These are phyloP conservation scores for Chytridium lagenaria DNA, from an alignment of 371 early-diverging fungal genomes.

Conservation along the genomic window DNA sequence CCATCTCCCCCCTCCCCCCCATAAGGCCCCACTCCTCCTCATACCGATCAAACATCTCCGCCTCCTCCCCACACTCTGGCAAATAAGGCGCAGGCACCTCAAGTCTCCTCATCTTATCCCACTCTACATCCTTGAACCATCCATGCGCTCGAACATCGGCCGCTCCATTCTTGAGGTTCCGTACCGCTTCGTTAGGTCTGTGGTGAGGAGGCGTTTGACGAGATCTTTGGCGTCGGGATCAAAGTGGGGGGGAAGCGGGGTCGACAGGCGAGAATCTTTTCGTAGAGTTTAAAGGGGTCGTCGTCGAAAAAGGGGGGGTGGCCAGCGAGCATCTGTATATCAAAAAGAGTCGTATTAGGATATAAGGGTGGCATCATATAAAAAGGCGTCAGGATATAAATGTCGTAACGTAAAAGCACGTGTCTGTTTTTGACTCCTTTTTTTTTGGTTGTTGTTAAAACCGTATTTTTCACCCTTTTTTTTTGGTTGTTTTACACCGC, in stretches of 20 bases:
- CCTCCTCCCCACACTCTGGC: conserved; percentile 65
- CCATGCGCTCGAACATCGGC: conserved; percentile 86
- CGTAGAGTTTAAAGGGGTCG: conserved; percentile 77
- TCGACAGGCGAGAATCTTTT: conserved; percentile 84
- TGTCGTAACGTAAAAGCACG: too few relatives aligned
- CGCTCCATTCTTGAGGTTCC: conserved; percentile 88
- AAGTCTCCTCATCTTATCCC: conserved; percentile 69
- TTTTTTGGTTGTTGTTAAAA: too few relatives aligned
- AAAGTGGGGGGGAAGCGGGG: conserved; percentile 85
- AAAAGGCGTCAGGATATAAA: too few relatives aligned
- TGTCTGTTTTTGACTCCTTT: too few relatives aligned
- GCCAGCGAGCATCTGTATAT: conserved; percentile 75
- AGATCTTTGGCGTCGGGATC: conserved; percentile 86
- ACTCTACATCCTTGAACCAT: conserved; percentile 94
- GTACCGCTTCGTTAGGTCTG: conserved; percentile 83
- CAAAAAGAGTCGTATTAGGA: too few relatives aligned
- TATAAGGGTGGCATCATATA: too few relatives aligned
- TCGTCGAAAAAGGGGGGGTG: conserved; percentile 95
- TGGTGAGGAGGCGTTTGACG: conserved; percentile 77
- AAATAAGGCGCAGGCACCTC: conserved; percentile 86
- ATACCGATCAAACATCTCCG: conserved; percentile 89
- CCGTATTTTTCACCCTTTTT: too few relatives aligned
- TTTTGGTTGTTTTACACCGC: too few relatives aligned
- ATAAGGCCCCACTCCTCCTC: conserved; percentile 71
- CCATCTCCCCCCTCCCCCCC: conserved; percentile 38